Evolutionary conservation across 2,329 filamentous ascomycete genomes (phyloP).

Genomic region (Hypoxylon sp.): DNA sequence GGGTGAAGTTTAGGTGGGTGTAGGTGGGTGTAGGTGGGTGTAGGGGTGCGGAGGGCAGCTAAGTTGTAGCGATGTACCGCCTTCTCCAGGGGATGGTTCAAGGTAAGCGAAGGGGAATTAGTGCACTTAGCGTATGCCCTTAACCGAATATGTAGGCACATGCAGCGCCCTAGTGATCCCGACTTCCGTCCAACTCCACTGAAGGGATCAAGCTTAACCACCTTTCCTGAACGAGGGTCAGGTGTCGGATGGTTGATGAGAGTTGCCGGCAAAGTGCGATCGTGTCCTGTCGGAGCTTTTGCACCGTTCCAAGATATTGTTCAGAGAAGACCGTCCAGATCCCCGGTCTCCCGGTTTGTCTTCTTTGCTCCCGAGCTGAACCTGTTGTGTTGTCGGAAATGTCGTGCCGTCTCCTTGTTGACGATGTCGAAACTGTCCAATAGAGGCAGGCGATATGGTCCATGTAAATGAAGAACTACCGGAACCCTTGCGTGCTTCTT

Average conservation of each 20-base stretch:
- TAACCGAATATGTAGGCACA: slow-evolving; percentile 27
- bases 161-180: slow-evolving; percentile 25
- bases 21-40: too few relatives aligned
- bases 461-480: slow-evolving; percentile 32
- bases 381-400: slow-evolving; percentile 6
- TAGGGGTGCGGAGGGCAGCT: too few relatives aligned
- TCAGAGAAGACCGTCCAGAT: slow-evolving; percentile 23
- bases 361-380: slow-evolving; percentile 12
- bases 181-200: slow-evolving; percentile 32
- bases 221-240: slow-evolving; percentile 24
- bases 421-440: slow-evolving; percentile 33
- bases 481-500: slow-evolving; percentile 4
- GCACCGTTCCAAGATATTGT: slow-evolving; percentile 30
- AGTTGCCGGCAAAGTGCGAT: slow-evolving; percentile 28
- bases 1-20: too few relatives aligned
- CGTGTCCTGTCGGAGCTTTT: slow-evolving; percentile 34
- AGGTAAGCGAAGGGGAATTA: too few relatives aligned
- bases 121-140: slow-evolving; percentile 21
- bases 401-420: slow-evolving; percentile 15
- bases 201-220: slow-evolving; percentile 20
- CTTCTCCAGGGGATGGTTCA: too few relatives aligned
- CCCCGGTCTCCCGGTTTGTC: slow-evolving; percentile 12
- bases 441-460: slow-evolving; percentile 30
- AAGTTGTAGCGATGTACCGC: too few relatives aligned
- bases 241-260: slow-evolving; percentile 27